Conservation (phyloP, 2,329 filamentous ascomycete species). For the Xylaria sp. region DNA sequence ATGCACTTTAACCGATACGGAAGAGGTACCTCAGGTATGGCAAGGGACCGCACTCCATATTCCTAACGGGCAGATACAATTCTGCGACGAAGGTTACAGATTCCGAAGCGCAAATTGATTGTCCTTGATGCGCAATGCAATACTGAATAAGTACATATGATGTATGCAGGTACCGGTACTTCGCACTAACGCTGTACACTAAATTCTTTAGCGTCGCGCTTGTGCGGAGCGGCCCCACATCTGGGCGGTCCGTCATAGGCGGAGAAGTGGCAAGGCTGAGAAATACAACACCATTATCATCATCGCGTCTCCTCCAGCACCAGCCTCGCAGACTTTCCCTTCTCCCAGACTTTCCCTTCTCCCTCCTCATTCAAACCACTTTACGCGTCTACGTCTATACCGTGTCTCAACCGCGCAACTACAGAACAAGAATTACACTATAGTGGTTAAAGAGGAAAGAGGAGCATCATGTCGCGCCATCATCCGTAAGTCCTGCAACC, state of each 20-base stretch:
- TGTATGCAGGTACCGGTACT: neutral
- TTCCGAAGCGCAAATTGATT: neutral
- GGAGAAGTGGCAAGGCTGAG: conserved; percentile 42
- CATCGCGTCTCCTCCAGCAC: conserved; percentile 6
- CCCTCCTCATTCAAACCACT: neutral
- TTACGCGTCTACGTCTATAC: neutral
- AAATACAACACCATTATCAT: conserved; percentile 30
- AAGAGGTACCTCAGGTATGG: no score
- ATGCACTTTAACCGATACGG: neutral
- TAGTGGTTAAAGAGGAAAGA: neutral
- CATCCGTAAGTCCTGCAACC: conserved; percentile 33
- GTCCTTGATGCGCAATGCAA: neutral
- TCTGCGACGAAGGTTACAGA: no score
- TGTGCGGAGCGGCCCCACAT: neutral
- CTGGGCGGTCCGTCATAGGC: neutral
- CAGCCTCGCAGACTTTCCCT: neutral
- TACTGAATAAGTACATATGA: neutral
- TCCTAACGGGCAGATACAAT: no score
- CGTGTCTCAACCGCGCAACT: neutral
- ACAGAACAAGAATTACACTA: neutral
- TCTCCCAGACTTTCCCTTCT: neutral
- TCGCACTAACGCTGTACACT: neutral
- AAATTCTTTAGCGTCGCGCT: neutral
- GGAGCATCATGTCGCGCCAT: conserved; percentile 30
- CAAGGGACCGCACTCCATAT: no score